phyloP scores from a whole-genome alignment of 139 green algal genomes.

The Micractinium conductrix region DNA sequence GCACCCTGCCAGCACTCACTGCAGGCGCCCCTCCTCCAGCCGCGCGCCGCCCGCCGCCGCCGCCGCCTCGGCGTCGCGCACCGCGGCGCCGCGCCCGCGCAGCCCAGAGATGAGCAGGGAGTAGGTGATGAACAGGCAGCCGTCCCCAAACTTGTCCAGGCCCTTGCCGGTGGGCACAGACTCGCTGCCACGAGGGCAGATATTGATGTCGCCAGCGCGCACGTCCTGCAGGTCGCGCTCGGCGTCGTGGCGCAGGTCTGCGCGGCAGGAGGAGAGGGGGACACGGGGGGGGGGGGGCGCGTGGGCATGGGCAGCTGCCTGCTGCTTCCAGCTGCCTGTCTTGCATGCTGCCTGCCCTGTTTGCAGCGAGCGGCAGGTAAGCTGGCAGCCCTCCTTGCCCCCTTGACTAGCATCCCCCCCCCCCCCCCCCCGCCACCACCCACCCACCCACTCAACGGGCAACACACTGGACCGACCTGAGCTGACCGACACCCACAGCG shows the following conservation, averaged over 20 bases:
- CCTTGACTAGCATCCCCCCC: too few relatives aligned
- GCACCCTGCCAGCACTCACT: not conserved
- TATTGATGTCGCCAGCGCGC: slow-evolving; percentile 38
- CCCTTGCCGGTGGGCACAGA: slow-evolving; percentile 47
- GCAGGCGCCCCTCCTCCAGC: not conserved
- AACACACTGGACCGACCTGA: slow-evolving; percentile 18
- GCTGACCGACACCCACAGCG: slow-evolving; percentile 83
- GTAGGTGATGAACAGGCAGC: slow-evolving; percentile 85
- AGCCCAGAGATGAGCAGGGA: slow-evolving; percentile 32
- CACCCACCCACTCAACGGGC: too few relatives aligned
- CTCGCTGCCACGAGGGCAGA: slow-evolving; percentile 56
- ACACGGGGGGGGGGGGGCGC: not conserved
- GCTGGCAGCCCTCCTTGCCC: too few relatives aligned
- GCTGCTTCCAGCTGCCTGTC: too few relatives aligned
- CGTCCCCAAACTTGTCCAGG: slow-evolving; percentile 46
- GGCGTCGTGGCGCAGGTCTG: slow-evolving; percentile 80
- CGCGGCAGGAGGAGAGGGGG: not conserved
- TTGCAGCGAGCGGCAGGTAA: too few relatives aligned
- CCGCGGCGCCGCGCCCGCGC: not conserved
- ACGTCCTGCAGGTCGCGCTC: slow-evolving; percentile 82
- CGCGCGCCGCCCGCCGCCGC: not conserved
- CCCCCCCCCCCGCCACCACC: too few relatives aligned
- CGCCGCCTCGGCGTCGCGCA: not conserved
- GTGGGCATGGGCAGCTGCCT: too few relatives aligned
- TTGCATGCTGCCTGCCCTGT: too few relatives aligned